Conservation (phyloP, 2,329 filamentous ascomycete genomes). For the Mycosphaerella arachidis region DNA sequence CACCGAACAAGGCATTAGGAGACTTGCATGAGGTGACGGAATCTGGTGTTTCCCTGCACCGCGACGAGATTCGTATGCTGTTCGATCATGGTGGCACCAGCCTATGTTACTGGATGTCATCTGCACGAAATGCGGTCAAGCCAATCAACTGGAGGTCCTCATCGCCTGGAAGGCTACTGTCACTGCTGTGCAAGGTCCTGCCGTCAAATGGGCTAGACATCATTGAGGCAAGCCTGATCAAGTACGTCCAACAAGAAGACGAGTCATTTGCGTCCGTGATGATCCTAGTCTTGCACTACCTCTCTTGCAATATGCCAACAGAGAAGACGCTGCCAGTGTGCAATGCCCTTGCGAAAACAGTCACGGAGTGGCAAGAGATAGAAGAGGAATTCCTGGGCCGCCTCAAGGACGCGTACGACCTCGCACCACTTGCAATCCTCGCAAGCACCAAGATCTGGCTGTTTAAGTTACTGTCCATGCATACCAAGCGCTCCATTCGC, state of each 20-base stretch:
- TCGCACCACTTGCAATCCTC: conserved; percentile 9
- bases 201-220: neutral
- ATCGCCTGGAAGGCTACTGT: conserved; percentile 21
- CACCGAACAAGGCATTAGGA: neutral
- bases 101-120: neutral
- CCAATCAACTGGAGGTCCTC: conserved; percentile 12
- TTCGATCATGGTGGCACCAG: neutral
- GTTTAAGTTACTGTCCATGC: neutral
- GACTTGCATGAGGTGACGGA: neutral
- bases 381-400: conserved; percentile 17
- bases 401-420: conserved; percentile 9
- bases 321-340: conserved; percentile 3
- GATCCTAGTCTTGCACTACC: conserved; percentile 19
- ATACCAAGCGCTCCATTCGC: conserved; percentile 5
- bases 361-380: conserved; percentile 15
- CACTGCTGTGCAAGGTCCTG: conserved; percentile 4
- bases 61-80: neutral
- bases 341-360: conserved; percentile 3
- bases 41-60: neutral
- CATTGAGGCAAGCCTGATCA: conserved; percentile 7
- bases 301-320: conserved; percentile 2
- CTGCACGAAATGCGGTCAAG: neutral
- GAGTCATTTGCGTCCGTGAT: conserved; percentile 17
- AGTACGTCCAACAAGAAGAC: conserved; percentile 20
- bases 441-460: conserved; percentile 12